Evolutionary conservation across 1,284 basidiomycete genomes (phyloP), one percentile per base, ranked within the genome.

Genomic region (Cryptococcus wingfieldii): DNA sequence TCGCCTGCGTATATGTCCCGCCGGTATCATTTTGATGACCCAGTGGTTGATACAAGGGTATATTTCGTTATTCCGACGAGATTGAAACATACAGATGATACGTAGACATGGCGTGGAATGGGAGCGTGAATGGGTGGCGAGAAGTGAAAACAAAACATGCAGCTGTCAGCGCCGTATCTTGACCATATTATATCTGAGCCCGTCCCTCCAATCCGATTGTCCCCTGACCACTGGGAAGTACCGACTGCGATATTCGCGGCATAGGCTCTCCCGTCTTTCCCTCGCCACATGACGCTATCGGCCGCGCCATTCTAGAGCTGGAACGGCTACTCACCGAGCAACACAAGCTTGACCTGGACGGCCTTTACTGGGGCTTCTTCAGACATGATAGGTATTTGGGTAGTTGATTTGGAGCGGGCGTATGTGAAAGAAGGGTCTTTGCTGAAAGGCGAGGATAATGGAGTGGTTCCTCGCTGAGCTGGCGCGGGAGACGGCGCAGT

Each of bases 321-420:
- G 10, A 10, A 27, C 44, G 25, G 37, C 9, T 27, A 76, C 83
- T 71, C 69, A 89, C 88, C 89, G 62, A 92, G 82, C 18, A 92
- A 81, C 61, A 92, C 90, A 51, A 94, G 83, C 78, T 92, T 94
- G 64, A 93, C 90, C 78, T 92, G 90, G 41, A 91, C 85, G 65
- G 89, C 89, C 78, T 89, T 90, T 77, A 92, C 87, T 25, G 74
- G 65, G 37, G 72, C 61, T 47, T 77, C 76, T 54, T 75, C 72
- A 27, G 73, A 59, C 70, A 70, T 66, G 50, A 39, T 51, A 16
- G 14, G 8, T 38, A 42, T 7, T 42, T 42, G 41, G 1, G 7
- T 7, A 16, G 14, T 42, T 10, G 41, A 34, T 3, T 34, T 34
- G 4, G 5, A 34, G 31, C 31, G 31, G 31, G 31, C 31, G 31